Evolutionary conservation across 768 basidiomycete species (phyloP), one percentile per base, ranked within the genome.

Genomic region (Scleroderma citrinum): DNA sequence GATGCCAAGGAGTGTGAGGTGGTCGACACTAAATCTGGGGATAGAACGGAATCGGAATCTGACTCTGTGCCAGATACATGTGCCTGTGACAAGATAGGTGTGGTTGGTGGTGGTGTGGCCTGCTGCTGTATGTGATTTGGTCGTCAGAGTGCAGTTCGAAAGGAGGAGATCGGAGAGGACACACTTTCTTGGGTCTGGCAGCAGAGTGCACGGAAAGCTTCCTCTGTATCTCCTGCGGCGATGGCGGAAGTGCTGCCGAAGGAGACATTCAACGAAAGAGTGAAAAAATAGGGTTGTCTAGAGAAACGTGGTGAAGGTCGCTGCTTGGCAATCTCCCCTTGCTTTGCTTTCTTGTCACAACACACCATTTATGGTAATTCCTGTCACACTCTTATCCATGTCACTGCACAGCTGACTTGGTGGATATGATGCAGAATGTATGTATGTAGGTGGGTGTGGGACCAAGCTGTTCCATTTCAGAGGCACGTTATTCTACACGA

Each of bases 201-300:
- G 73, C 74, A 0, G 84, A 80, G 57, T 85, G 84, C 17, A 89
- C 77, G 3, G 88, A 91, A 6, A 94, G 79, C 63, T 92, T 93
- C 56, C 89, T 76, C 50, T 87, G 78, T 16, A 94, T 81, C 71
- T 94, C 92, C 64, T 91, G 89, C 14, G 85, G 83, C 12, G 91
- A 84, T 7, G 89, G 92, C 5, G 90, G 86, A 13, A 85, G 47
- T 35, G 59, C 66, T 40, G 62, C 44, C 40, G 66, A 62, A 46
- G 57, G 53, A 41, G 61, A 56, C 63, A 66, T 66, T 32, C n/a
- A 31, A 4, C 3, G 19, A 32, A 19, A 34, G n/a, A 26, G 7
- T 26, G 40, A 24, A 41, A 21, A 26, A 16, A 14, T 26, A 24
- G 24, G 11, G 13, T 16, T 41, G 4, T 24, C 23, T 16, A 23